Evolutionary conservation across 805 yeast species (phyloP).

Genomic region (Monosporozyma yasuniensis): DNA sequence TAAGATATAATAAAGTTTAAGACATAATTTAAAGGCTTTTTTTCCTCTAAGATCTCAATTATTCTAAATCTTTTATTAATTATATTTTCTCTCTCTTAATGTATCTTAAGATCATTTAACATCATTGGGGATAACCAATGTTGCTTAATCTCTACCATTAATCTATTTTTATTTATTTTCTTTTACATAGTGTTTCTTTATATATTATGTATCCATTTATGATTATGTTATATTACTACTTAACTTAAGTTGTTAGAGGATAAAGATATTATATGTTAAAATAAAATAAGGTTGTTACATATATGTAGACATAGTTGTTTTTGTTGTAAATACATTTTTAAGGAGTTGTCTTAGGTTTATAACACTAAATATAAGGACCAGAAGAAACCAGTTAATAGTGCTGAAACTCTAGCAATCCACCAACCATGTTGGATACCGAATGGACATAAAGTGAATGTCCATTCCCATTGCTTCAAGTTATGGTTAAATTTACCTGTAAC

Average conservation of each 20-base stretch:
- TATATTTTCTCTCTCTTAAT: neutral
- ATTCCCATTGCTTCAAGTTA: conserved; percentile 44
- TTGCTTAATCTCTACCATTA: neutral
- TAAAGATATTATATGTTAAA: neutral
- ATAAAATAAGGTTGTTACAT: neutral
- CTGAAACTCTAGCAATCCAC: conserved; percentile 76
- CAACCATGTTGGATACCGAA: conserved; percentile 85
- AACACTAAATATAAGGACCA: conserved; percentile 25
- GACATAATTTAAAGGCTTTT: neutral
- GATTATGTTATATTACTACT: neutral
- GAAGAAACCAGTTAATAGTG: conserved; percentile 34
- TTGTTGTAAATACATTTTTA: too few relatives aligned
- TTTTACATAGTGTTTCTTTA: neutral
- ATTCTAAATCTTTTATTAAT: neutral
- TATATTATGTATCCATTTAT: neutral
- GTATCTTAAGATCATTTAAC: neutral
- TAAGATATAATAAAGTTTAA: too few relatives aligned
- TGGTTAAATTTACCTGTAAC: conserved; percentile 61
- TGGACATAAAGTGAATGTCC: conserved; percentile 65
- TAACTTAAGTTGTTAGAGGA: neutral
- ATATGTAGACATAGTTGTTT: neutral
- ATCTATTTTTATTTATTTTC: neutral
- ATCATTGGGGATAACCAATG: neutral
- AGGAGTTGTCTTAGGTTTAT: too few relatives aligned
- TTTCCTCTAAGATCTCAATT: neutral